These are phyloP conservation scores for Cladorrhinum sp. DNA, from an alignment of 2,329 filamentous ascomycete genomes.

Conservation along the genomic window DNA sequence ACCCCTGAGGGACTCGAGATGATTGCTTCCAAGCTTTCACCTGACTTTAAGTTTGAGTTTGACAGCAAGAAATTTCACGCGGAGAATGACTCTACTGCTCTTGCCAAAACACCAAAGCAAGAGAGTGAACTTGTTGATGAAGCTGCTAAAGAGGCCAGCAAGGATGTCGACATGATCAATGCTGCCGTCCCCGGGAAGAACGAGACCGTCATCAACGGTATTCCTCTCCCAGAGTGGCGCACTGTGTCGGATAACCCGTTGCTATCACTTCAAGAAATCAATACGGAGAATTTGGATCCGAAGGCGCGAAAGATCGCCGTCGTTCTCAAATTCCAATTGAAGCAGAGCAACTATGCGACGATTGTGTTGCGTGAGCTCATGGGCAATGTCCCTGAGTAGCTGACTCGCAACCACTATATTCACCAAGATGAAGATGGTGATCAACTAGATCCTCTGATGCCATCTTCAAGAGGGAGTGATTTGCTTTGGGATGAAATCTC, in stretches of 20 bases:
- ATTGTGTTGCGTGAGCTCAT: conserved; percentile 38
- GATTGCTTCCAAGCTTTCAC: background rate
- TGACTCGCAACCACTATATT: background rate
- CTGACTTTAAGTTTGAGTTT: background rate
- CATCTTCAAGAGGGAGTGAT: background rate
- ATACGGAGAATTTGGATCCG: conserved; percentile 22
- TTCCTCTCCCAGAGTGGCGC: conserved; percentile 20
- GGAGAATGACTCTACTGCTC: background rate
- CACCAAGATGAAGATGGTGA: background rate
- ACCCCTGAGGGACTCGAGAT: background rate
- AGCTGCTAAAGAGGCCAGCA: background rate
- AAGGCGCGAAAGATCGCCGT: conserved; percentile 35
- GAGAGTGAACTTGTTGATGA: background rate
- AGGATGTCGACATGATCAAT: background rate
- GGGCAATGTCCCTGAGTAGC: conserved; percentile 23
- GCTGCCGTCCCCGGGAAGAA: background rate
- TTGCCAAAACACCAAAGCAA: conserved; percentile 8
- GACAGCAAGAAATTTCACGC: background rate
- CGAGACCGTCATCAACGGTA: conserved; percentile 18
- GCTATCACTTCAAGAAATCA: conserved; percentile 13
- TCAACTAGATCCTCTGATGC: background rate
- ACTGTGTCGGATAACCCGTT: conserved; percentile 26
- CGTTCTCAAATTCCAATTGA: conserved; percentile 37
- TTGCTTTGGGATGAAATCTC: background rate
- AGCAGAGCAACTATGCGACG: conserved; percentile 38